phyloP scores from a whole-genome alignment of 202 grass and related monocot genomes.

The Setaria viridis region DNA sequence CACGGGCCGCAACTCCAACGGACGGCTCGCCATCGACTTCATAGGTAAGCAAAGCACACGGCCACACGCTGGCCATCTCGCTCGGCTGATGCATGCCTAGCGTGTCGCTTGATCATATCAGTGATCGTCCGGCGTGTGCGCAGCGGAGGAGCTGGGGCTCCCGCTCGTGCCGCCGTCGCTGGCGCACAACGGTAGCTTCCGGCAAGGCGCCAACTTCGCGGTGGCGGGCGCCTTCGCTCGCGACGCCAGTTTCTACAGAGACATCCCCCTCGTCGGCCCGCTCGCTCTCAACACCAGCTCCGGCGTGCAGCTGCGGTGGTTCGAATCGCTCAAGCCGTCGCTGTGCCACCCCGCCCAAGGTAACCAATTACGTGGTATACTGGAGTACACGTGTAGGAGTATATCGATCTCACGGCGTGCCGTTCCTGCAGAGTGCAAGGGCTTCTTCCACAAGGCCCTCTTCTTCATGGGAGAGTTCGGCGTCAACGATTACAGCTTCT shows the following conservation, averaged over 20 bases:
- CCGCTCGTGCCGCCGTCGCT: constrained; percentile 62
- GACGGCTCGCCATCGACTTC: constrained; percentile 76
- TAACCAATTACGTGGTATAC: too few species aligned
- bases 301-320: constrained; percentile 61
- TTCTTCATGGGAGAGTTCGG: constrained; percentile 69
- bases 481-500: constrained; percentile 56
- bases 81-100: too few species aligned
- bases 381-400: too few species aligned
- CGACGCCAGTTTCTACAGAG: constrained; percentile 57
- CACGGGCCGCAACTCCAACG: constrained; percentile 62
- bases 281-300: constrained; percentile 52
- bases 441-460: constrained; percentile 51
- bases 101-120: too few species aligned
- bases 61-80: too few species aligned
- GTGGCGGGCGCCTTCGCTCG: constrained; percentile 55
- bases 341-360: constrained; percentile 48
- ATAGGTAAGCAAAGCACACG: constrained; percentile 39
- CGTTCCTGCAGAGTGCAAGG: constrained; percentile 34
- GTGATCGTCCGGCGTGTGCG: background rate
- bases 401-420: too few species aligned
- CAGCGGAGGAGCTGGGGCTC: constrained; percentile 48
- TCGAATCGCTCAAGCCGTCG: constrained; percentile 56
- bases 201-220: constrained; percentile 71
- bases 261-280: constrained; percentile 4
- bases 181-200: constrained; percentile 51